These are phyloP conservation scores for Lunularia cruciata DNA, from an alignment of 225 moss, liverwort and hornwort species.

Conservation along the genomic window DNA sequence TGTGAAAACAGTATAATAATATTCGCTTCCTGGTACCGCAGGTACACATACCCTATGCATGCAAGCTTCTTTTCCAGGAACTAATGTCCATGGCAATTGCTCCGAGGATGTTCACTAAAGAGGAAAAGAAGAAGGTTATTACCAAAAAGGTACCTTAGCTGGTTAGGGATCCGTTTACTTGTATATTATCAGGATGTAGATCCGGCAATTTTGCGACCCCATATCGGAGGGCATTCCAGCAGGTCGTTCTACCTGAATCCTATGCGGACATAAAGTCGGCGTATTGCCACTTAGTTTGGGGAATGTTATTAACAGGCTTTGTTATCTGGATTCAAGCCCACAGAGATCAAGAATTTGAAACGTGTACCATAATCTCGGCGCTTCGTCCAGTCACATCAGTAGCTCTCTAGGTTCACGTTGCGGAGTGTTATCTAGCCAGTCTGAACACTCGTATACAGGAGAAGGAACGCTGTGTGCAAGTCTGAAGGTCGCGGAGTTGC, in stretches of 20 bases:
- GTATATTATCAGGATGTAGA: conserved; percentile 10
- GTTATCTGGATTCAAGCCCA: not conserved
- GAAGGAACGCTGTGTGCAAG: no score
- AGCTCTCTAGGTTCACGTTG: not conserved
- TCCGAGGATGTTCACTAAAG: conserved; percentile 90
- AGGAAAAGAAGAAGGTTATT: conserved; percentile 51
- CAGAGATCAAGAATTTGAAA: not conserved
- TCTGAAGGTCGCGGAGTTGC: not conserved
- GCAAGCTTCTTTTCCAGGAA: conserved; percentile 96
- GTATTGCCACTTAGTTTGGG: not conserved
- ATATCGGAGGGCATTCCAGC: not conserved
- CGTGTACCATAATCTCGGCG: conserved; percentile 9
- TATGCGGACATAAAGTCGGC: no score
- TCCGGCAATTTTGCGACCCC: not conserved
- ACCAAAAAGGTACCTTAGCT: conserved; percentile 21
- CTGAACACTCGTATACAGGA: no score
- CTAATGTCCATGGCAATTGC: conserved; percentile 97
- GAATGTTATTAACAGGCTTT: not conserved
- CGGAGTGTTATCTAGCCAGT: no score
- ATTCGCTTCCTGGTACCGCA: conserved; percentile 27
- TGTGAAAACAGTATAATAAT: not conserved
- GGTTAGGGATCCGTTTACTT: not conserved
- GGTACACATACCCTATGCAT: conserved; percentile 98
- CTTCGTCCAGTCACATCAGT: not conserved
- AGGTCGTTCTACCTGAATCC: no score